These are phyloP conservation scores for Cladosporium colombiae DNA, from an alignment of 2,329 filamentous ascomycete genomes.

Conservation along the genomic window DNA sequence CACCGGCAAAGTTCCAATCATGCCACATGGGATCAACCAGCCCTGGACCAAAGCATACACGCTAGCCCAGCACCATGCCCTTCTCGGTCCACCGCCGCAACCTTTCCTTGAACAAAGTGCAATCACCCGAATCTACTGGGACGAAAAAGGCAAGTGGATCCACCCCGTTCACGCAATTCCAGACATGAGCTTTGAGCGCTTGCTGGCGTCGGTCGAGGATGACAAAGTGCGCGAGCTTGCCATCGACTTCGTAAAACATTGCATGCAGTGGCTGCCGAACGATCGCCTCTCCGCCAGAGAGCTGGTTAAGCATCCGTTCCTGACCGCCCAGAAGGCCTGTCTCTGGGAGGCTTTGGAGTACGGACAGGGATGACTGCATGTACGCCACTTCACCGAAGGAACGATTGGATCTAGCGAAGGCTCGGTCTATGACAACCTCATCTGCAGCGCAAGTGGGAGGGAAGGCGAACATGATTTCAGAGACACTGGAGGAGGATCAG, in stretches of 20 bases:
- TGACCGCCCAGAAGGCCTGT: not conserved
- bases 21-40: slow-evolving; percentile 13
- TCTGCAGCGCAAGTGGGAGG: not conserved
- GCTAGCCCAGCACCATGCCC: slow-evolving; percentile 17
- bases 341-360: not conserved
- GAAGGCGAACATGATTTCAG: not conserved
- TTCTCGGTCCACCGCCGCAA: slow-evolving; percentile 11
- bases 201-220: not conserved
- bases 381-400: not conserved
- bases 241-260: slow-evolving; percentile 1
- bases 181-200: not conserved
- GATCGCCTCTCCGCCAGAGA: slow-evolving; percentile 1
- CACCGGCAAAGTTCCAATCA: slow-evolving; percentile 44
- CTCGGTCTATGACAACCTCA: not conserved
- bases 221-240: not conserved
- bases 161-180: not conserved
- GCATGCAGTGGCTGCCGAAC: slow-evolving; percentile 13
- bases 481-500: not conserved
- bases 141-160: slow-evolving; percentile 5
- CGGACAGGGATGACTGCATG: not conserved
- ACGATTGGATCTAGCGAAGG: not conserved
- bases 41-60: slow-evolving; percentile 16
- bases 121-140: slow-evolving; percentile 7
- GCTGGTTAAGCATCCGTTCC: slow-evolving; percentile 6
- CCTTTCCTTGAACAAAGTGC: not conserved